Evolutionary conservation across 176 grass and related monocot species (phyloP).

Genomic region (Ampelocalamus luodianensis): DNA sequence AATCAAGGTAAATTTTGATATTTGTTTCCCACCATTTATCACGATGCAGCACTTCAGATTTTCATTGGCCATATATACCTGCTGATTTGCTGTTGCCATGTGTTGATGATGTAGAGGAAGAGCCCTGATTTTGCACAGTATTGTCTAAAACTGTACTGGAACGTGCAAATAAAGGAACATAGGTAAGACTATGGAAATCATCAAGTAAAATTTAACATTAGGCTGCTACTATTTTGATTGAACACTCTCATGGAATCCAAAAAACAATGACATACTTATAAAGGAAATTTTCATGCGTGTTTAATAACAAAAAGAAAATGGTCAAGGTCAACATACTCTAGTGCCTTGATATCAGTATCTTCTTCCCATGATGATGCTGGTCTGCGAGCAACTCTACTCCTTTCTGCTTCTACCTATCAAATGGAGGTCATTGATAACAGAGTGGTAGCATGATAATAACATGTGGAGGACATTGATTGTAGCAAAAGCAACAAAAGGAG

Average conservation of each 20-base stretch:
- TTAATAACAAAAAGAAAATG: conserved; percentile 16
- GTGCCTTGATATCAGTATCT: conserved; percentile 97
- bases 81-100: conserved; percentile 77
- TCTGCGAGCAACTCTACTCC: conserved; percentile 70
- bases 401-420: conserved; percentile 92
- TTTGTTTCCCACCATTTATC: conserved; percentile 11
- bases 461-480: neutral
- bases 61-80: conserved; percentile 51
- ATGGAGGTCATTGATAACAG: conserved; percentile 34
- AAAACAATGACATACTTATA: neutral
- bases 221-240: conserved; percentile 16
- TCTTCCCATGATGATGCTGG: conserved; percentile 95
- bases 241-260: neutral
- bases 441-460: conserved; percentile 37
- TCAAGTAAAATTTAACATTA: conserved; percentile 12
- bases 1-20: neutral
- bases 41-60: conserved; percentile 16
- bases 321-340: conserved; percentile 65
- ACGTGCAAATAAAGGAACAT: conserved; percentile 30
- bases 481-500: conserved; percentile 29
- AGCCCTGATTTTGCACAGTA: no score
- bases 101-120: conserved; percentile 97
- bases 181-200: neutral
- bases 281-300: conserved; percentile 4
- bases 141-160: no score